phyloP scores from a whole-genome alignment of 306 rosid species.

The Sophora flavescens region DNA sequence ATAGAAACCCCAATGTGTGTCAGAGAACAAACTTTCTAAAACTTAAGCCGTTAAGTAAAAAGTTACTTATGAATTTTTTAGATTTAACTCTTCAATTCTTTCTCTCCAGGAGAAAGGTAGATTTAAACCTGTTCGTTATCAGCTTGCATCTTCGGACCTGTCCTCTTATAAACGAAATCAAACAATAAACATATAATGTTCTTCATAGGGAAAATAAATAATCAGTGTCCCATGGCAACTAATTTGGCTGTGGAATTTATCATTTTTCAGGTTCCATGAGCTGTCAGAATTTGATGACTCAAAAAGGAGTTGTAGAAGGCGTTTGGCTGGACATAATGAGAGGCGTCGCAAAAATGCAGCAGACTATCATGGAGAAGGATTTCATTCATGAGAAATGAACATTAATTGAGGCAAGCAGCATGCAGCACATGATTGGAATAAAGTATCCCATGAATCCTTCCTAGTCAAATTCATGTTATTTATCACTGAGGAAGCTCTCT shows the following conservation, averaged over 20 bases:
- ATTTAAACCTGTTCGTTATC: not conserved
- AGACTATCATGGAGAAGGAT: conserved; percentile 61
- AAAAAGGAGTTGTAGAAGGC: conserved; percentile 90
- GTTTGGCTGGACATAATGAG: conserved; percentile 94
- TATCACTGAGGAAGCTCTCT: conserved; percentile 60
- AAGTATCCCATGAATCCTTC: conserved; percentile 37
- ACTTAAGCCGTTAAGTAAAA: not conserved
- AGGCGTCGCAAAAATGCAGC: conserved; percentile 86
- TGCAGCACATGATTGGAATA: conserved; percentile 43
- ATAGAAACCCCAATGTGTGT: too few relatives aligned
- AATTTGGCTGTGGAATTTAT: not conserved
- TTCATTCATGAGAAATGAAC: conserved; percentile 42
- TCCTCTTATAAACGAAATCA: conserved; percentile 4
- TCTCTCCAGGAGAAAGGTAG: not conserved
- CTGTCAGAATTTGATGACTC: conserved; percentile 79
- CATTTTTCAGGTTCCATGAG: conserved; percentile 72
- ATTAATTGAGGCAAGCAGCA: conserved; percentile 30
- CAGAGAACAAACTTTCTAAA: not conserved
- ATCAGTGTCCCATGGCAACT: not conserved
- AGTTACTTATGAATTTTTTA: not conserved
- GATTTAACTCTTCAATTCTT: not conserved
- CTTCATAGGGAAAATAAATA: not conserved
- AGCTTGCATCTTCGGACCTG: not conserved
- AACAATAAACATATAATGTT: not conserved
- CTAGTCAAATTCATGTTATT: conserved; percentile 19